phyloP scores from a whole-genome alignment of 192 early-diverging fungal species.

The Chytriomyces hyalinus region DNA sequence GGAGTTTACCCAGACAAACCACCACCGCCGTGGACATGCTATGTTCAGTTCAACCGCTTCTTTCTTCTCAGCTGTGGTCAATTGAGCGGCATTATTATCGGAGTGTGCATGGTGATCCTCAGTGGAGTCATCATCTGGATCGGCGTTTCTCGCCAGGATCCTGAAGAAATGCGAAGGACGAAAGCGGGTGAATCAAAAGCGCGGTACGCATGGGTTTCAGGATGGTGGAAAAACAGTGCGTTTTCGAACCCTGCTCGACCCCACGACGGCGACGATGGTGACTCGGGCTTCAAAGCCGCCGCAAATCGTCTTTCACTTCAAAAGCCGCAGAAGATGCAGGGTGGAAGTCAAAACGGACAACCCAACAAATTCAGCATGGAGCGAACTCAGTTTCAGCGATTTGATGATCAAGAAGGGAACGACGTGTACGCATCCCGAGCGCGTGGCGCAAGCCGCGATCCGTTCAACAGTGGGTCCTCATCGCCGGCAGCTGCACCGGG shows the following conservation, averaged over 20 bases:
- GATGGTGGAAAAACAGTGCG: conserved; percentile 11
- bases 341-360: not conserved
- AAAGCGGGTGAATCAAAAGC: not conserved
- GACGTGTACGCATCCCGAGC: not conserved
- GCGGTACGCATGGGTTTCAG: not conserved
- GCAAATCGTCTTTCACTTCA: not conserved
- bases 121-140: conserved; percentile 6
- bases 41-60: conserved; percentile 9
- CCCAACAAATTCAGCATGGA: conserved; percentile 1
- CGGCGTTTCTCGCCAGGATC: conserved; percentile 21
- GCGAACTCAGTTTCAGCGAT: conserved; percentile 19
- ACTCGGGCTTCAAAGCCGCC: not conserved
- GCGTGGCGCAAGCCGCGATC: conserved; percentile 6
- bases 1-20: not conserved
- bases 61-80: conserved; percentile 17
- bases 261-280: not conserved
- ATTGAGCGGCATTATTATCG: not conserved
- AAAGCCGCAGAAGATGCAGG: not conserved
- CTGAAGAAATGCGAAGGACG: conserved; percentile 16
- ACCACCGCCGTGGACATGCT: conserved; percentile 12
- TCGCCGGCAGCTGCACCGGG: not conserved
- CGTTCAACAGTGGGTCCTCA: conserved; percentile 8
- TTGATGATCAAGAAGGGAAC: conserved; percentile 4
- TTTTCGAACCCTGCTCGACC: conserved; percentile 8
- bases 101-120: conserved; percentile 1